These are phyloP conservation scores for Solanum megistacrolobum DNA, from an alignment of 257 asterid species.

Conservation along the genomic window DNA sequence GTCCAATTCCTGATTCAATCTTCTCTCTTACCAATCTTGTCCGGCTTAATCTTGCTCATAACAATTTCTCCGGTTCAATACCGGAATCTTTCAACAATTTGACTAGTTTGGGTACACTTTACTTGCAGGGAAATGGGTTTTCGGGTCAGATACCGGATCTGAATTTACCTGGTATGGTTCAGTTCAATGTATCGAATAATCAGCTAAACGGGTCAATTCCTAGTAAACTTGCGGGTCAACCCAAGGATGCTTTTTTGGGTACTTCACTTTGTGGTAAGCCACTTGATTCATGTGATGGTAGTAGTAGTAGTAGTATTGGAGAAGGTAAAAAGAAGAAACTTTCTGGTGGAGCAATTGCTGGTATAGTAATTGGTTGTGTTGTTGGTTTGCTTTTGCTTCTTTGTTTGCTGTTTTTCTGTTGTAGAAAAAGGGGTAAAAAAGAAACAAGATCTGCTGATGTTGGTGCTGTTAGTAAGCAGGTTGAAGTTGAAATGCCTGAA, in stretches of 20 bases:
- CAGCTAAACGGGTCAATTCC: conserved; percentile 64
- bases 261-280: conserved; percentile 78
- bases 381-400: conserved; percentile 40
- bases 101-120: conserved; percentile 73
- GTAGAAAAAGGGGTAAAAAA: conserved; percentile 32
- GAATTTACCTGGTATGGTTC: conserved; percentile 36
- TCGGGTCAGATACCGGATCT: conserved; percentile 65
- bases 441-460: conserved; percentile 22
- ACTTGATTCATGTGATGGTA: conserved; percentile 33
- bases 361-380: conserved; percentile 64
- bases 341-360: conserved; percentile 88
- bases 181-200: conserved; percentile 63
- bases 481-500: conserved; percentile 33
- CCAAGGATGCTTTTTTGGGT: conserved; percentile 44
- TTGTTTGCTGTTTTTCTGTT: conserved; percentile 39
- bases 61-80: conserved; percentile 65
- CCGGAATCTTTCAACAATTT: conserved; percentile 43
- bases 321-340: conserved; percentile 35
- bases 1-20: conserved; percentile 49
- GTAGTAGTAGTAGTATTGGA: not conserved
- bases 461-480: conserved; percentile 20
- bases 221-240: conserved; percentile 30
- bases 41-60: conserved; percentile 54
- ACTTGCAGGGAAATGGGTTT: conserved; percentile 50
- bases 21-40: conserved; percentile 48